Evolutionary conservation across 148 eudicot genomes (phyloP).

Genomic region (Dianthus caryophyllus): DNA sequence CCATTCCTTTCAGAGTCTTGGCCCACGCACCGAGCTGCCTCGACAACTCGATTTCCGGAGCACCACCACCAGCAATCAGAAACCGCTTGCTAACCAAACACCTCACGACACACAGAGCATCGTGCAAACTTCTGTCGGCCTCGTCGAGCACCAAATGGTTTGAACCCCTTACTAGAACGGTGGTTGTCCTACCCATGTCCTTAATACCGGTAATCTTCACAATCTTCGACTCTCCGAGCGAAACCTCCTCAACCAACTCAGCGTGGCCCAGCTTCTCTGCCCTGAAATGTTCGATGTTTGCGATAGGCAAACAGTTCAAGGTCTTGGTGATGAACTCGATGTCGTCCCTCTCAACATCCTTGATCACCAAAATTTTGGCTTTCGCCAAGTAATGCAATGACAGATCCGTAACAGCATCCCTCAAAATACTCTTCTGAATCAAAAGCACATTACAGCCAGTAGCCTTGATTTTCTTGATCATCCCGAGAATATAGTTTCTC

Average conservation of each 20-base stretch:
- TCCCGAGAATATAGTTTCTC: slow-evolving; percentile 83
- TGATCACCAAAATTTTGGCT: slow-evolving; percentile 91
- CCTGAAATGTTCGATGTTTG: slow-evolving; percentile 88
- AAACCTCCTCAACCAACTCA: slow-evolving; percentile 81
- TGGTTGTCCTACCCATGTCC: slow-evolving; percentile 88
- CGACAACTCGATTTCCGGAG: slow-evolving; percentile 90
- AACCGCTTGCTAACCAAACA: slow-evolving; percentile 88
- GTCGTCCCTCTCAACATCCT: slow-evolving; percentile 95
- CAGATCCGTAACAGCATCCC: slow-evolving; percentile 95
- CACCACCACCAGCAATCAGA: slow-evolving; percentile 96
- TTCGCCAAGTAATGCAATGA: slow-evolving; percentile 90
- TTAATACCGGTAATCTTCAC: slow-evolving; percentile 87
- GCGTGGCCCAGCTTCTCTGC: slow-evolving; percentile 87
- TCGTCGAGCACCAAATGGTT: slow-evolving; percentile 89
- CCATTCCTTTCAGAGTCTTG: slow-evolving; percentile 92
- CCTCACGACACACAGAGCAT: slow-evolving; percentile 97
- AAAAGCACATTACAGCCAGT: slow-evolving; percentile 90
- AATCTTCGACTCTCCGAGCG: slow-evolving; percentile 78
- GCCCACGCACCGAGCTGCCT: slow-evolving; percentile 98
- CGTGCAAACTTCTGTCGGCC: slow-evolving; percentile 96
- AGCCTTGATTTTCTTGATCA: slow-evolving; percentile 94
- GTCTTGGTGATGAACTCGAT: slow-evolving; percentile 98
- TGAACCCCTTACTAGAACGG: slow-evolving; percentile 89
- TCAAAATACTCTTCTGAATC: slow-evolving; percentile 95
- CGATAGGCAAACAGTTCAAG: slow-evolving; percentile 81